Conservation (phyloP, 371 early-diverging fungal species). For the Basidiobolus meristosporus region DNA sequence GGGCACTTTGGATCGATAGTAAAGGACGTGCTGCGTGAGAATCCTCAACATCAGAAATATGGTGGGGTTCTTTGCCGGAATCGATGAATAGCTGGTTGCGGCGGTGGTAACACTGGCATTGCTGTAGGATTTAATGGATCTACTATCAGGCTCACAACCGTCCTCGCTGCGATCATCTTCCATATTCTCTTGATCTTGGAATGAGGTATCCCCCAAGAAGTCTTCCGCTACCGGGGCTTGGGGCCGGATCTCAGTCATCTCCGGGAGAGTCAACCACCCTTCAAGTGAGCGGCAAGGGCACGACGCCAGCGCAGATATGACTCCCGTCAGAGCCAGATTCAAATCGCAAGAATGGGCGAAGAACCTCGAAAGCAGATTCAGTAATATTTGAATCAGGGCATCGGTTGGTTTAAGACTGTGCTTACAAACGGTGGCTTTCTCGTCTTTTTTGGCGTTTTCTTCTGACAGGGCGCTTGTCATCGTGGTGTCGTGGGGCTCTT, state of each 20-base stretch:
- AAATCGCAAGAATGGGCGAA: slow-evolving; percentile 74
- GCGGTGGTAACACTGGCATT: slow-evolving; percentile 9
- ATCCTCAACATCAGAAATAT: slow-evolving; percentile 39
- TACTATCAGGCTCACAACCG: slow-evolving; percentile 23
- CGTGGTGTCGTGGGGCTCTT: slow-evolving; percentile 1
- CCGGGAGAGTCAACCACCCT: slow-evolving; percentile 42
- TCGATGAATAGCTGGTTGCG: slow-evolving; percentile 3
- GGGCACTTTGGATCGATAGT: slow-evolving; percentile 35
- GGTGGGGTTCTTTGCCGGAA: slow-evolving; percentile 18
- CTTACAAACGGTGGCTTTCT: neutral
- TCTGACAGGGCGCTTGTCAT: slow-evolving; percentile 4
- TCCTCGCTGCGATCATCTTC: slow-evolving; percentile 9
- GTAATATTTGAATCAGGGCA: slow-evolving; percentile 45
- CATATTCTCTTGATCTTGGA: slow-evolving; percentile 3
- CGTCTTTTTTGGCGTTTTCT: too few species aligned
- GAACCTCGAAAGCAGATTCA: slow-evolving; percentile 43
- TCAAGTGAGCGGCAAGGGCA: slow-evolving; percentile 59
- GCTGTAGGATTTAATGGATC: slow-evolving; percentile 19
- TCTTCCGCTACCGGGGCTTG: neutral
- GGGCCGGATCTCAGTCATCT: neutral
- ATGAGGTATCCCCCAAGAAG: neutral
- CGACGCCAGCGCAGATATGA: slow-evolving; percentile 57
- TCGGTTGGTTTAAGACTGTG: slow-evolving; percentile 28
- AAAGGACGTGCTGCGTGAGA: slow-evolving; percentile 41
- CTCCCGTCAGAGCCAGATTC: slow-evolving; percentile 79